Evolutionary conservation across 2,329 filamentous ascomycete genomes (phyloP).

Genomic region (Colletotrichum scovillei): DNA sequence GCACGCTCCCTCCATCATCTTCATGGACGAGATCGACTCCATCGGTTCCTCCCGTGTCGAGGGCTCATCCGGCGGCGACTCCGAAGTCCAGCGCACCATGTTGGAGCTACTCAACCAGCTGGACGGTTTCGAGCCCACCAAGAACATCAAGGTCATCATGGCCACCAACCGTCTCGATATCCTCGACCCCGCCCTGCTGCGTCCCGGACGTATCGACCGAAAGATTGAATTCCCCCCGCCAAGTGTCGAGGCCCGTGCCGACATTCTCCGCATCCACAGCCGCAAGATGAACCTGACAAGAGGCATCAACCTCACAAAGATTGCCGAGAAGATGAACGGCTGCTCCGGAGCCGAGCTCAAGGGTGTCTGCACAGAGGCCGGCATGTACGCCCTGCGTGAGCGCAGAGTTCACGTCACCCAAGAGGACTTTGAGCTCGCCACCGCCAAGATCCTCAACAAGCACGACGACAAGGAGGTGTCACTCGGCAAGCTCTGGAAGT

Average conservation of each 20-base stretch:
- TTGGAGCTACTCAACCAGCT: conserved; percentile 97
- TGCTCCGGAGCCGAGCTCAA: conserved; percentile 98
- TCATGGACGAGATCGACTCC: conserved; percentile 99
- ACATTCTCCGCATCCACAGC: conserved; percentile 97
- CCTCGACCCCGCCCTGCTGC: conserved; percentile 91
- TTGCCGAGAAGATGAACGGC: conserved; percentile 99
- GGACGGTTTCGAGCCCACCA: conserved; percentile 98
- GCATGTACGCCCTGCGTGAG: conserved; percentile 97
- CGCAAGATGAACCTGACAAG: conserved; percentile 98
- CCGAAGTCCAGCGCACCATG: conserved; percentile 98
- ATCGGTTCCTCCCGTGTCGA: conserved; percentile 98
- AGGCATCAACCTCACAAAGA: conserved; percentile 97
- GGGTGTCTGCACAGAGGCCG: conserved; percentile 98
- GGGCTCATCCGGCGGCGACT: conserved; percentile 93
- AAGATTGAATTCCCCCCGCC: conserved; percentile 99
- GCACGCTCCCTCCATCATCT: conserved; percentile 98
- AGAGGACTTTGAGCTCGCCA: conserved; percentile 98
- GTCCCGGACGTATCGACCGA: conserved; percentile 96
- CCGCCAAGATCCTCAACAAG: conserved; percentile 99
- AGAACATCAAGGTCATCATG: conserved; percentile 99
- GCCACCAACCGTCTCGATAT: conserved; percentile 98
- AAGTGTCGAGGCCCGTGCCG: conserved; percentile 93
- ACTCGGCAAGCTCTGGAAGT: conserved; percentile 82
- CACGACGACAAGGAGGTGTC: conserved; percentile 98
- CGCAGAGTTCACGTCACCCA: conserved; percentile 97